A percentile compares a stretch with the other conserved stretches of the same genome.
phyloP scores from a whole-genome alignment of 345 rosid genomes.

The Orychophragmus violaceus region DNA sequence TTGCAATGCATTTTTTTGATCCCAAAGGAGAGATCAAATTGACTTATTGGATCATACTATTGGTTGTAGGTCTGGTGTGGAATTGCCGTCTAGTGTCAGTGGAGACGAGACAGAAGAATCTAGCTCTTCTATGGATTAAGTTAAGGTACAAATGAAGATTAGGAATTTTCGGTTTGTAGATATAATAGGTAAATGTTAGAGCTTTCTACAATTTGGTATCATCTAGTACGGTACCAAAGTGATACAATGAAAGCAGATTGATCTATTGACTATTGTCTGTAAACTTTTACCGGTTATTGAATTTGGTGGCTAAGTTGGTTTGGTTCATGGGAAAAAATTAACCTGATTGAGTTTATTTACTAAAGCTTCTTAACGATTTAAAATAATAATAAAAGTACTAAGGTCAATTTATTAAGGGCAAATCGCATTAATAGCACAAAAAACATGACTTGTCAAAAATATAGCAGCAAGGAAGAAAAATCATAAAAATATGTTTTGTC shows the following conservation, averaged over 20 bases:
- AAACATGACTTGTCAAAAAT: no score
- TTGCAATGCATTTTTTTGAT: conserved; percentile 10
- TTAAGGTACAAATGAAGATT: conserved; percentile 7
- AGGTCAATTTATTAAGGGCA: no score
- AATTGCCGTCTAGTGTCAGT: conserved; percentile 53
- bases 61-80: conserved; percentile 39
- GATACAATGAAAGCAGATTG: not conserved
- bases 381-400: no score
- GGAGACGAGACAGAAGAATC: conserved; percentile 67
- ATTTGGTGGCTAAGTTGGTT: not conserved
- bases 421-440: no score
- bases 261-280: not conserved
- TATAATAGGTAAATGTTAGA: conserved; percentile 24
- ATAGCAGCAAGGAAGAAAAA: no score
- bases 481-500: no score
- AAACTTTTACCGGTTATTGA: conserved; percentile 9
- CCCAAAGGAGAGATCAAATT: not conserved
- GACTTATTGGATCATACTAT: not conserved
- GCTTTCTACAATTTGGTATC: conserved; percentile 1
- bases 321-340: no score
- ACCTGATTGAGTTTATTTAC: not conserved
- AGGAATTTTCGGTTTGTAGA: conserved; percentile 24
- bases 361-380: not conserved
- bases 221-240: not conserved
- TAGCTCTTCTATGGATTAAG: conserved; percentile 48